Conservation (phyloP, 164 flowering plant species). For the Paratinospora sagittata region DNA sequence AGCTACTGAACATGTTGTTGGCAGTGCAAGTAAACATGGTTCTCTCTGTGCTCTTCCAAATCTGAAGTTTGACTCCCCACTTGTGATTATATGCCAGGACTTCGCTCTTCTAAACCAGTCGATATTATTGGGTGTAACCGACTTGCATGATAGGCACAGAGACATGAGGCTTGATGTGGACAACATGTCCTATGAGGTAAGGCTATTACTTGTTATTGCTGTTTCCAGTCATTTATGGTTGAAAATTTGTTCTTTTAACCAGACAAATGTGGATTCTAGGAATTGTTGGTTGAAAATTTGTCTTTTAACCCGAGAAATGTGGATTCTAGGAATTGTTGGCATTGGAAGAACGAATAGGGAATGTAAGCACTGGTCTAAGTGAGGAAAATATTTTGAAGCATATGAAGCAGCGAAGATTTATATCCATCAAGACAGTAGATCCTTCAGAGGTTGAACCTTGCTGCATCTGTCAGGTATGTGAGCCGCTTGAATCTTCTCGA, state of each 20-base stretch:
- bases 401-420: constrained; percentile 42
- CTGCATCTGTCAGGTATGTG: constrained; percentile 68
- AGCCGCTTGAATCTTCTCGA: not conserved
- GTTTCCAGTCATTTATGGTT: not conserved
- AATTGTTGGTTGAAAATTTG: too few species aligned
- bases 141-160: constrained; percentile 71
- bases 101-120: constrained; percentile 68
- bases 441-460: constrained; percentile 61
- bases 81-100: constrained; percentile 44
- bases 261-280: constrained; percentile 34
- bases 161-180: constrained; percentile 94
- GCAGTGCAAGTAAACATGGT: not conserved
- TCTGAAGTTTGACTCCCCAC: constrained; percentile 1
- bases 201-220: not conserved
- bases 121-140: constrained; percentile 51
- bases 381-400: constrained; percentile 46
- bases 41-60: not conserved
- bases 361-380: constrained; percentile 65
- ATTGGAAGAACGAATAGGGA: constrained; percentile 78
- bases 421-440: constrained; percentile 9
- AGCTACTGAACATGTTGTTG: not conserved
- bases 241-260: not conserved
- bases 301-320: not conserved
- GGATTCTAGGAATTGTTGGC: constrained; percentile 64
- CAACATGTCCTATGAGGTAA: constrained; percentile 52